phyloP scores from a whole-genome alignment of 306 rosid genomes.

The Trifolium dubium region DNA sequence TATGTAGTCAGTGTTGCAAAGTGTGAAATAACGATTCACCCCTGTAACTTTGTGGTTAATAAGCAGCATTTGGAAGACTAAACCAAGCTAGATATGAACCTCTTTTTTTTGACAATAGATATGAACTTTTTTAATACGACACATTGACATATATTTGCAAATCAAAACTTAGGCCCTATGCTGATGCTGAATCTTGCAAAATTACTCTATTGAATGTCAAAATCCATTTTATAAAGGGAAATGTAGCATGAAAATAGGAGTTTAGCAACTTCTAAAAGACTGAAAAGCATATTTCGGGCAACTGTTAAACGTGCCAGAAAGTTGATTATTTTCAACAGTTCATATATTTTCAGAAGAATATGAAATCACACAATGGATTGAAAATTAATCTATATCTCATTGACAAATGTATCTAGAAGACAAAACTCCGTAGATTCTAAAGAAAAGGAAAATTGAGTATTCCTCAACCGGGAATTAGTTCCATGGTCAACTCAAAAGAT shows the following conservation, averaged over 20 bases:
- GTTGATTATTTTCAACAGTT: neutral
- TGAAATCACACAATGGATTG: neutral
- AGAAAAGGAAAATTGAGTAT: slow-evolving; percentile 24
- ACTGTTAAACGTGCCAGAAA: slow-evolving; percentile 18
- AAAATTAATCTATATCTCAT: neutral
- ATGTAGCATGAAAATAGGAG: neutral
- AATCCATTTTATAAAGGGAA: neutral
- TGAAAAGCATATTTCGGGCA: neutral
- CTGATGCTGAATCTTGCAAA: neutral
- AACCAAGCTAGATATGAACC: neutral
- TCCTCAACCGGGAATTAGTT: slow-evolving; percentile 14
- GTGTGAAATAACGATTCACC: slow-evolving; percentile 82
- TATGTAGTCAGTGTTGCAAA: slow-evolving; percentile 69
- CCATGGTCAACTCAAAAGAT: slow-evolving; percentile 28
- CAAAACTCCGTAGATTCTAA: neutral
- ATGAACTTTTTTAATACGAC: too few relatives aligned
- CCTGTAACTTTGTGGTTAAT: slow-evolving; percentile 56
- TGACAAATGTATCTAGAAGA: neutral
- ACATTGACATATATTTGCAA: too few relatives aligned
- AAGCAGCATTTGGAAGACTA: slow-evolving; percentile 24
- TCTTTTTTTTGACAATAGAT: too few relatives aligned
- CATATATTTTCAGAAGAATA: neutral
- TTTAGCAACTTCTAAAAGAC: slow-evolving; percentile 1
- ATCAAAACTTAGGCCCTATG: neutral
- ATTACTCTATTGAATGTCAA: slow-evolving; percentile 2